Evolutionary conservation across 2,329 filamentous ascomycete species (phyloP), one percentile per base, ranked within the genome.

Genomic region (Diaporthe sp.): DNA sequence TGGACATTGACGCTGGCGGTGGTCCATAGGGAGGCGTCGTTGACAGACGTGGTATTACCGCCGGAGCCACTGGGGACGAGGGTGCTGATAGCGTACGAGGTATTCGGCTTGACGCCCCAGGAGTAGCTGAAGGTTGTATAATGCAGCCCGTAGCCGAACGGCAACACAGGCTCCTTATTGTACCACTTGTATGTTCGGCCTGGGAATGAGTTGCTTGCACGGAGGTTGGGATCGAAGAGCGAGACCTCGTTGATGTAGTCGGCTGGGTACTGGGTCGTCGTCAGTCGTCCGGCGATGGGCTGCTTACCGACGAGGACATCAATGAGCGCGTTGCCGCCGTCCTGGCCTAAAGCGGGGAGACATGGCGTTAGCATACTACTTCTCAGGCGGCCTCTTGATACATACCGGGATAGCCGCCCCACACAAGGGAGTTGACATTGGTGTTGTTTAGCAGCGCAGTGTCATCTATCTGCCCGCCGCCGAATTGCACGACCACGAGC

Each of bases 171-270:
- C 25, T 81, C 80, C 42, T 84, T 84, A 6, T 83, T 82, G 78
- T 89, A 91, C 88, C 88, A 92, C 76, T 85, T 86, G 77, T 91
- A 90, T 0, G 89, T 91, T 13, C 88, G 82, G 37, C 88, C 88
- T 0, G 63, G 63, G 53, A 83, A 86, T 2, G 79, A 78, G 1
- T 63, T 51, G 19, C 15, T 56, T 76, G 71, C 88, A 0, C 88
- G 86, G 13, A 92, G 82, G 13, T 80, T 81, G 89, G 92, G 92
- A 73, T 91, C 85, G 0, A 87, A 89, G 83, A 90, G 87, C 2
- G 86, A 85, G 3, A 91, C 84, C 55, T 86, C 80, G 13, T 84
- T 77, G 3, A 85, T 83, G 77, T 92, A 92, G 22, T 79, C 79
- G 0, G 85, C 83, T 0, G 89, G 89, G 53, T 56, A 56, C 53